phyloP scores from a whole-genome alignment of 495 filamentous ascomycete species.

The Pseudoneurospora amorphoporcata region DNA sequence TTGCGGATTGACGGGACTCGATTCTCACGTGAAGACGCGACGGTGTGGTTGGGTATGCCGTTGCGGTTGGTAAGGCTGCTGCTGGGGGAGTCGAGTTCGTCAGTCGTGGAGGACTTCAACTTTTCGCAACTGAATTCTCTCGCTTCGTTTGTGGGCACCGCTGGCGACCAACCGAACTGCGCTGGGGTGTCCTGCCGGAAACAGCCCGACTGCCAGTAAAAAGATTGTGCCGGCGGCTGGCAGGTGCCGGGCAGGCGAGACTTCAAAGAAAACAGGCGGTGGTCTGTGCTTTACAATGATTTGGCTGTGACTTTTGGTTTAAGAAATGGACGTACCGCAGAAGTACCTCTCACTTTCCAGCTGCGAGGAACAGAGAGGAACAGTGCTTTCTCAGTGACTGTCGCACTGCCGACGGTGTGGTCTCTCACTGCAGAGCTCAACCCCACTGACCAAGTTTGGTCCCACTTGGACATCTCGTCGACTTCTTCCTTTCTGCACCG shows the following conservation, averaged over 20 bases:
- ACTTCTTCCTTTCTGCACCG: background rate
- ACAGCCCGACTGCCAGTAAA: background rate
- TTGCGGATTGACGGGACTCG: constrained; percentile 5
- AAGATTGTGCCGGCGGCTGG: background rate
- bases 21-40: constrained; percentile 1
- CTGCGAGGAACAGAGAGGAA: background rate
- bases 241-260: background rate
- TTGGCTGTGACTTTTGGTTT: background rate
- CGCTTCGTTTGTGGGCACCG: constrained; percentile 26
- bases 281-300: background rate
- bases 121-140: constrained; percentile 18
- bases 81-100: background rate
- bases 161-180: background rate
- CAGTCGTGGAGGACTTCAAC: constrained; percentile 4
- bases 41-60: constrained; percentile 3
- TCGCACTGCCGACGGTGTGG: background rate
- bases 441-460: background rate
- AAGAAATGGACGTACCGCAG: background rate
- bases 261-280: background rate
- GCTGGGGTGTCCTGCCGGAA: background rate
- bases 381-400: background rate
- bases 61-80: background rate
- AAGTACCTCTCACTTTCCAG: background rate
- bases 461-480: background rate
- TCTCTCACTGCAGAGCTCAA: background rate